A percentile compares a stretch with the other conserved stretches of the same genome.
phyloP scores from a whole-genome alignment of 495 filamentous ascomycete species.

The Penicillium cataractarum region DNA sequence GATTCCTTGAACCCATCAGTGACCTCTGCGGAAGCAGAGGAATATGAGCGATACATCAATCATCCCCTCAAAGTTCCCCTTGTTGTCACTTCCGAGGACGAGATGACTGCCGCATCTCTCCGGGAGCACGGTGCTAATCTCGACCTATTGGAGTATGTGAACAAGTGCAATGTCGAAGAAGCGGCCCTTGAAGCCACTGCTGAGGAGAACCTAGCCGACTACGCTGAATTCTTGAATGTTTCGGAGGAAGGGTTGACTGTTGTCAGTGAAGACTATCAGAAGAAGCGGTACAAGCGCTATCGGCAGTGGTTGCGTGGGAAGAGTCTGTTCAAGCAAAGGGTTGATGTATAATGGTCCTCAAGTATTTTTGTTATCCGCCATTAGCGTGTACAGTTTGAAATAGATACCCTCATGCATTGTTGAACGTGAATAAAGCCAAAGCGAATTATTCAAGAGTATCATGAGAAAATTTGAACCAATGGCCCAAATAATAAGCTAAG shows the following conservation, averaged over 20 bases:
- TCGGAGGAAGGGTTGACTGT: conserved; percentile 87
- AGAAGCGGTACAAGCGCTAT: conserved; percentile 96
- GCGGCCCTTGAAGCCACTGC: conserved; percentile 38
- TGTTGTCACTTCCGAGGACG: conserved; percentile 73
- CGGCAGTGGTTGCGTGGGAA: conserved; percentile 91
- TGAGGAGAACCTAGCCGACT: conserved; percentile 74
- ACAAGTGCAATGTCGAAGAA: conserved; percentile 50
- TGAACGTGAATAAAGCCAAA: background rate
- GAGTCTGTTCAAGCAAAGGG: conserved; percentile 88
- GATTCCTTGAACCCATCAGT: conserved; percentile 82
- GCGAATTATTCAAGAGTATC: background rate
- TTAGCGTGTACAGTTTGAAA: conserved; percentile 18
- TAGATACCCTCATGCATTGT: conserved; percentile 25
- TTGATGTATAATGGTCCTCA: conserved; percentile 53
- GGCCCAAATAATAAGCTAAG: background rate
- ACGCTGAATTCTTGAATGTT: conserved; percentile 73
- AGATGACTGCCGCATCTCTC: conserved; percentile 47
- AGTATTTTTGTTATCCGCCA: conserved; percentile 10
- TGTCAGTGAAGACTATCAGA: conserved; percentile 75
- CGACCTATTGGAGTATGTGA: conserved; percentile 77
- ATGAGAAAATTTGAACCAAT: background rate
- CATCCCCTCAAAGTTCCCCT: conserved; percentile 90
- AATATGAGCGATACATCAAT: conserved; percentile 88
- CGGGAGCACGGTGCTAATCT: conserved; percentile 51
- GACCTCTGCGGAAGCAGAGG: conserved; percentile 70